Percentiles rank a stretch among this genome's conserved stretches.
phyloP scores from a whole-genome alignment of 1,139 yeast genomes.

The Candida buenavistaensis region DNA sequence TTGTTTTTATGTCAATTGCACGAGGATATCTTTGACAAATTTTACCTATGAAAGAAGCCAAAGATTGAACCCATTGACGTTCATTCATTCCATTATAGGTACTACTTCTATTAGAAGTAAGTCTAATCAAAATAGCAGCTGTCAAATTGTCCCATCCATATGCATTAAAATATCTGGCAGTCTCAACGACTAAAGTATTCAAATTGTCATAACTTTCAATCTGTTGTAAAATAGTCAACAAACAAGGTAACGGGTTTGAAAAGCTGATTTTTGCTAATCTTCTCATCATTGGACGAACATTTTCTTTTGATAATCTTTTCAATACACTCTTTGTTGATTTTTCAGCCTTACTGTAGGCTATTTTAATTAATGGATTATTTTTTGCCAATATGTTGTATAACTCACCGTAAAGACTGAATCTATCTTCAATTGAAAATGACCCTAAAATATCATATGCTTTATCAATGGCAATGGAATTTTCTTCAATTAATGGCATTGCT shows the following conservation, averaged over 20 bases:
- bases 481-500: conserved; percentile 57
- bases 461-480: conserved; percentile 63
- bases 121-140: conserved; percentile 67
- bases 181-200: conserved; percentile 73
- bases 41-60: conserved; percentile 67
- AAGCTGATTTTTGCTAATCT: conserved; percentile 74
- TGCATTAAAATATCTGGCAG: conserved; percentile 74
- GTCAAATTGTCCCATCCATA: conserved; percentile 89
- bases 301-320: conserved; percentile 85
- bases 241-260: conserved; percentile 80
- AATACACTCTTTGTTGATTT: conserved; percentile 79
- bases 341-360: conserved; percentile 70
- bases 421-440: conserved; percentile 56
- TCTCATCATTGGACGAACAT: conserved; percentile 75
- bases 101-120: conserved; percentile 66
- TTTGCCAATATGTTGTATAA: conserved; percentile 59
- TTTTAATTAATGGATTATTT: conserved; percentile 56
- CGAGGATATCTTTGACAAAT: conserved; percentile 54
- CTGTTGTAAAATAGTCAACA: conserved; percentile 61
- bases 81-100: conserved; percentile 78
- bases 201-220: conserved; percentile 92
- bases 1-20: conserved; percentile 52
- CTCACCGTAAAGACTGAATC: conserved; percentile 86
- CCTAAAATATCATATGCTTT: conserved; percentile 59
- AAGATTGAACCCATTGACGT: conserved; percentile 80